Percentiles rank a stretch among this genome's conserved stretches.
phyloP scores from a whole-genome alignment of 1,284 basidiomycete species.

The Bjerkandera adusta region DNA sequence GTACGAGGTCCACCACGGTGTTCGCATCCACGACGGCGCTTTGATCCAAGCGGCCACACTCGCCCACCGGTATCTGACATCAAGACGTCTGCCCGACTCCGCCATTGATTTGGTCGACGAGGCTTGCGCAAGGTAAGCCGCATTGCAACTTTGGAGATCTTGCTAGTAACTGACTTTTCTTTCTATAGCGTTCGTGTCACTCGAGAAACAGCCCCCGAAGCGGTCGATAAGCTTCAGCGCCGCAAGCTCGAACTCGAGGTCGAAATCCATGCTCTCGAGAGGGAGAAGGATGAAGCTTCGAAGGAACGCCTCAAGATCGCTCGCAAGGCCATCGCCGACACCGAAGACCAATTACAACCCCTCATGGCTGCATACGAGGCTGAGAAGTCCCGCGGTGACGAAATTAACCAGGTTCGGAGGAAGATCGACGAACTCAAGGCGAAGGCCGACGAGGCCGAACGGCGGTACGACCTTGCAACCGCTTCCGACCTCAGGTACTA shows the following conservation, averaged over 20 bases:
- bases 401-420: constrained; percentile 78
- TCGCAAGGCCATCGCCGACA: constrained; percentile 79
- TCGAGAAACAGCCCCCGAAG: constrained; percentile 93
- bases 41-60: constrained; percentile 90
- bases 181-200: constrained; percentile 80
- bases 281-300: constrained; percentile 89
- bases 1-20: constrained; percentile 85
- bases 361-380: constrained; percentile 89
- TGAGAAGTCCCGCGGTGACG: constrained; percentile 85
- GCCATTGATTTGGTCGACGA: constrained; percentile 95
- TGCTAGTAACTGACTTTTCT: constrained; percentile 20
- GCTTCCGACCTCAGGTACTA: constrained; percentile 93
- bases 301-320: constrained; percentile 84
- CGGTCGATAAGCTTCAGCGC: constrained; percentile 92
- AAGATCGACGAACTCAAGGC: constrained; percentile 91
- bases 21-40: constrained; percentile 88
- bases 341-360: constrained; percentile 90
- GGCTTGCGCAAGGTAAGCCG: constrained; percentile 77
- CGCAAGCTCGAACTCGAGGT: constrained; percentile 92
- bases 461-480: constrained; percentile 81
- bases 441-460: constrained; percentile 94
- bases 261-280: constrained; percentile 93
- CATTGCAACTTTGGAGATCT: not conserved
- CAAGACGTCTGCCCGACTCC: constrained; percentile 82
- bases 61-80: constrained; percentile 93